These are phyloP conservation scores for Corymbia citriodora DNA, from an alignment of 441 rosid genomes.

Conservation along the genomic window DNA sequence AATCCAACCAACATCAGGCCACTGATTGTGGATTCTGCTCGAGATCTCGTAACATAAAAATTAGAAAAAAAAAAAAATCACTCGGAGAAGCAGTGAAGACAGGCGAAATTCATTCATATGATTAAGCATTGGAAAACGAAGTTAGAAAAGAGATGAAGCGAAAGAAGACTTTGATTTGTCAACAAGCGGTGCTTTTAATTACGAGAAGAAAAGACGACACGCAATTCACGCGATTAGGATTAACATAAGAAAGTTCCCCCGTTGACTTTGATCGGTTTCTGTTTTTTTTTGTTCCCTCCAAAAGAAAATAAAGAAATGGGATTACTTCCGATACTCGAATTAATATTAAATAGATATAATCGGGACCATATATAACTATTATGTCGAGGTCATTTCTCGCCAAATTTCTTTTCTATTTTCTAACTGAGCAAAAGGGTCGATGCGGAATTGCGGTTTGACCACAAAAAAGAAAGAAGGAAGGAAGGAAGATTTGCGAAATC, in stretches of 20 bases:
- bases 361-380: not conserved
- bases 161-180: not conserved
- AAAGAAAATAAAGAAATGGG: too few species aligned
- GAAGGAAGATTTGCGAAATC: not conserved
- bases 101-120: too few species aligned
- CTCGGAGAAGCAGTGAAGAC: accelerated
- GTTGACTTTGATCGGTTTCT: not conserved
- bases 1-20: not conserved
- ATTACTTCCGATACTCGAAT: not conserved
- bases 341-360: not conserved
- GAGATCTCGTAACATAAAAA: not conserved
- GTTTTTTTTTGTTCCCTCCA: not conserved
- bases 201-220: not conserved
- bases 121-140: accelerated
- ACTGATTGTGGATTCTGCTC: not conserved
- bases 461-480: not conserved
- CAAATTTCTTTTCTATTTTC: not conserved
- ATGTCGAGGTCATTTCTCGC: not conserved
- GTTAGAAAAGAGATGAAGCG: not conserved
- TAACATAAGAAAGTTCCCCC: not conserved
- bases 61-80: accelerated
- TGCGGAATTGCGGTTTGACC: not conserved
- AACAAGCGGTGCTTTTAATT: not conserved
- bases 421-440: not conserved
- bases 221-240: not conserved